Percentiles rank a stretch among this genome's conserved stretches.
These are phyloP conservation scores for Blumeria graminis DNA, from an alignment of 2,329 filamentous ascomycete genomes.

Conservation along the genomic window DNA sequence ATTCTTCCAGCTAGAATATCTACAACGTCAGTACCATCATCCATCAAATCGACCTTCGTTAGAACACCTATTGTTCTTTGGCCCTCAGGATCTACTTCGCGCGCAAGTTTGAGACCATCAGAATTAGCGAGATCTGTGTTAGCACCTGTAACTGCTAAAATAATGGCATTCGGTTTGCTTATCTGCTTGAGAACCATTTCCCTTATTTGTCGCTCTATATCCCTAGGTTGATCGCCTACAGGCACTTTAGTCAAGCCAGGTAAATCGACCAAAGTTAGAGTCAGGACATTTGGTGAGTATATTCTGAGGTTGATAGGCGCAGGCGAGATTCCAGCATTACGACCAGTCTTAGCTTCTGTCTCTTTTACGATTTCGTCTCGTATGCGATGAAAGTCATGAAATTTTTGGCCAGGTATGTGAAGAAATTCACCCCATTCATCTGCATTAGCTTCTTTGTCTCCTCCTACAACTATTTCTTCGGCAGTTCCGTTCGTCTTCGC, in stretches of 20 bases:
- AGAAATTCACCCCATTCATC: slow-evolving; percentile 99
- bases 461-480: slow-evolving; percentile 36
- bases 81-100: slow-evolving; percentile 91
- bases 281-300: slow-evolving; percentile 95
- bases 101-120: slow-evolving; percentile 82
- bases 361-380: slow-evolving; percentile 92
- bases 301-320: slow-evolving; percentile 94
- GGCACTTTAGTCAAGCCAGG: slow-evolving; percentile 92
- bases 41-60: slow-evolving; percentile 98
- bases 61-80: slow-evolving; percentile 95
- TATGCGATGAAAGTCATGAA: slow-evolving; percentile 95
- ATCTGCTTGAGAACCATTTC: slow-evolving; percentile 99
- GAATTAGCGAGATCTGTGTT: slow-evolving; percentile 98
- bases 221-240: slow-evolving; percentile 83
- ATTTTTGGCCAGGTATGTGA: slow-evolving; percentile 92
- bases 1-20: slow-evolving; percentile 95
- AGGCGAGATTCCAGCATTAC: slow-evolving; percentile 88
- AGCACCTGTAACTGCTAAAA: slow-evolving; percentile 83
- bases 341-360: slow-evolving; percentile 87
- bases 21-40: slow-evolving; percentile 92
- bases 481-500: slow-evolving; percentile 48
- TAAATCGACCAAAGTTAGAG: slow-evolving; percentile 85
- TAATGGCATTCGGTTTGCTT: slow-evolving; percentile 93
- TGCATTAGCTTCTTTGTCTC: slow-evolving; percentile 68
- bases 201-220: slow-evolving; percentile 88